phyloP scores from a whole-genome alignment of 345 rosid genomes.

The Brassica cretica region DNA sequence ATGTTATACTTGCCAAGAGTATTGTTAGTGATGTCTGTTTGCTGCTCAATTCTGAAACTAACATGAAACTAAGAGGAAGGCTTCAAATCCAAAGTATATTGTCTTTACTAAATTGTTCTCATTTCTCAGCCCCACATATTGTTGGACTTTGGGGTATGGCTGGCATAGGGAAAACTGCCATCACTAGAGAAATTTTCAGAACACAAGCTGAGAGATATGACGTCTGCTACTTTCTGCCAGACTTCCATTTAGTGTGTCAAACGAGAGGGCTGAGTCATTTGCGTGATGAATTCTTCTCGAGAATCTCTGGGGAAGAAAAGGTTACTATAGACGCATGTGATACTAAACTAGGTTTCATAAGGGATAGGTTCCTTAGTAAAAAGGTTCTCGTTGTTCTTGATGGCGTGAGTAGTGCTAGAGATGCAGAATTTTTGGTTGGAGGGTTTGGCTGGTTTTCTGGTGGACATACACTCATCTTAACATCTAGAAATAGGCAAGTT shows the following conservation, averaged over 20 bases:
- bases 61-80: background rate
- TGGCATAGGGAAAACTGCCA: constrained; percentile 25
- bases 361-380: constrained; percentile 16
- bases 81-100: background rate
- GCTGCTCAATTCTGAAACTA: background rate
- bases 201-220: constrained; percentile 6
- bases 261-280: background rate
- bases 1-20: constrained; percentile 6
- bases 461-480: constrained; percentile 34
- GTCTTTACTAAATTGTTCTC: background rate
- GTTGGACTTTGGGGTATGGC: constrained; percentile 38
- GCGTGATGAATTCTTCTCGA: constrained; percentile 25
- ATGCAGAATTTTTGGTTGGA: constrained; percentile 29
- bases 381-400: constrained; percentile 34
- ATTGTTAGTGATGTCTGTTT: constrained; percentile 11
- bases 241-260: constrained; percentile 19
- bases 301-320: constrained; percentile 17
- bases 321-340: background rate
- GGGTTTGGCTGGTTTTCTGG: constrained; percentile 29
- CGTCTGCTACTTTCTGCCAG: constrained; percentile 19
- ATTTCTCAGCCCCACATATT: background rate
- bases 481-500: constrained; percentile 30
- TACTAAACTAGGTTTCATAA: background rate
- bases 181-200: background rate
- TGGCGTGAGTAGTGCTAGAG: constrained; percentile 22